Evolutionary conservation across 176 grass and related monocot species (phyloP), one percentile per base, ranked within the genome.

Genomic region (Oropetium thomaeum): DNA sequence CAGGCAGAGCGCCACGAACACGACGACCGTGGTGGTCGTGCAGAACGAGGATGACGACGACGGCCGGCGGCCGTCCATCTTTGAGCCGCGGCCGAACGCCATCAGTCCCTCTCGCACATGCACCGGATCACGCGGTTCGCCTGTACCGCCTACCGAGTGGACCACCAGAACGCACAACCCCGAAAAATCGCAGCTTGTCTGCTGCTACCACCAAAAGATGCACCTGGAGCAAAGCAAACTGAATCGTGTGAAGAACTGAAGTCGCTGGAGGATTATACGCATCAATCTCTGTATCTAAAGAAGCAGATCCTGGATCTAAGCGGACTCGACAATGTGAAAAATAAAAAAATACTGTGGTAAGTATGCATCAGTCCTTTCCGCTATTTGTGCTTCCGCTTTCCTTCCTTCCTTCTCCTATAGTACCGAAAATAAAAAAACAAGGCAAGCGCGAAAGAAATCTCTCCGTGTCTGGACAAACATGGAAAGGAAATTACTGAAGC

Each of bases 1-100:
- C 14, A 99, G 66, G 67, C 92, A 90, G 35, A 99, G 92, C 53
- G 86, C 87, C 48, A 99, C 81, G 26, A 99, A 96, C 16, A 90
- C 77, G 44, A 86, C 64, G 52, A 99, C 80, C 11, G 87, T 86
- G 47, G 89, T 88, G 17, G 91, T 92, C 35, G 96, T 90, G 74
- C 92, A 96, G 63, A 91, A 75, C 0, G 96, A 86, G 0, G 89
- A 98, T 2, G 87, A 70, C 0, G 87, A 86, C 7, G 89, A 73
- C 5, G 78, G 27, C 81, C 96, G 90, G 58, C 92, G 92, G 55
- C 83, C 63, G 82, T 96, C 96, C 82, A 92, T 79, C 89, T 93
- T 91, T 26, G 58, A 65, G 19, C 85, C 84, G 77, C 85, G 83
- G 70, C 87, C 87, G 45, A 88, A 87, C 37, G 92, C 89, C 96